Conservation (phyloP, 139 green algal species). For the Chlorella sp. region DNA sequence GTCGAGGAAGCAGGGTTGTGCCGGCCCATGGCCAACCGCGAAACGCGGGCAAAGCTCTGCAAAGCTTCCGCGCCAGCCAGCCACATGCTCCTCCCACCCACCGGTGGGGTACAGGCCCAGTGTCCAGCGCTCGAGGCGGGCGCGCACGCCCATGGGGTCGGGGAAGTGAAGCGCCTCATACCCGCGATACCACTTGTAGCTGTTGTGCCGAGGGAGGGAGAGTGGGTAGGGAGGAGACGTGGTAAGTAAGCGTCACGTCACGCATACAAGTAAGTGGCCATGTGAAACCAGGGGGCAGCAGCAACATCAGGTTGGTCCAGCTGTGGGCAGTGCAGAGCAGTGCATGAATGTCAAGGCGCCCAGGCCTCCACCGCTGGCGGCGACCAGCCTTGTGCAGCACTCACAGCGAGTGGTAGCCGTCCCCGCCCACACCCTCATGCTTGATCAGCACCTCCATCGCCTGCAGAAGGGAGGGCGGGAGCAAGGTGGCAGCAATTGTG, state of each 20-base stretch:
- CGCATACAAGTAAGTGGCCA: too few relatives aligned
- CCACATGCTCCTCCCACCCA: neutral
- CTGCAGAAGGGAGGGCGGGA: neutral
- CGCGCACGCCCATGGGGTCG: slow-evolving; percentile 78
- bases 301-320: neutral
- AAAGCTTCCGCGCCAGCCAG: neutral
- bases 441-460: slow-evolving; percentile 72
- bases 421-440: slow-evolving; percentile 71
- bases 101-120: slow-evolving; percentile 76
- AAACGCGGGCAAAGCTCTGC: too few relatives aligned
- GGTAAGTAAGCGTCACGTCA: too few relatives aligned
- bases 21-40: too few relatives aligned
- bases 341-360: neutral
- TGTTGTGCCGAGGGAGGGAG: neutral
- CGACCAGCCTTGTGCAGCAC: neutral
- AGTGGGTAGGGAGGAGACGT: neutral
- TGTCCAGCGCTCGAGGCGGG: slow-evolving; percentile 53
- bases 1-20: neutral
- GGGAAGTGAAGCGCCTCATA: slow-evolving; percentile 85
- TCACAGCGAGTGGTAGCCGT: slow-evolving; percentile 77
- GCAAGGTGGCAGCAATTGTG: too few relatives aligned
- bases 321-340: neutral
- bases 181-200: slow-evolving; percentile 77
- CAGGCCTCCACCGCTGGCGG: neutral
- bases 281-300: neutral